Evolutionary conservation across 805 yeast genomes (phyloP).

Genomic region (Candida nanaspora): DNA sequence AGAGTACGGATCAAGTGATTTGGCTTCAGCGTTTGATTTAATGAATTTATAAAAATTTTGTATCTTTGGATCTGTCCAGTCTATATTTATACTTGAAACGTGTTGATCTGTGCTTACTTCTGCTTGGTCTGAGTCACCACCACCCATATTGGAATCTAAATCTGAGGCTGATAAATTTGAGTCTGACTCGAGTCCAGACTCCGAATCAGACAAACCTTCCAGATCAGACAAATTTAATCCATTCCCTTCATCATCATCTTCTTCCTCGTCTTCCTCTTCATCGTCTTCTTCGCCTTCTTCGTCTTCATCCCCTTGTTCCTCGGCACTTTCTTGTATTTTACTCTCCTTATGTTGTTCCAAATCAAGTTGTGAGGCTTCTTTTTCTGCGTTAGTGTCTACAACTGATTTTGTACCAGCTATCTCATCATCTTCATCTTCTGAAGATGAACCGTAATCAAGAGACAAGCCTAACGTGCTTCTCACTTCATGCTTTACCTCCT

Average conservation of each 20-base stretch:
- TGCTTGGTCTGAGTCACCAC: too few species aligned
- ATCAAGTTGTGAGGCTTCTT: not conserved
- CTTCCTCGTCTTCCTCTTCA: conserved; percentile 4
- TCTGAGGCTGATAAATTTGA: not conserved
- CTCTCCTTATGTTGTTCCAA: too few species aligned
- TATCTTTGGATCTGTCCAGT: not conserved
- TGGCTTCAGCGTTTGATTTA: not conserved
- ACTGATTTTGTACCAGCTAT: not conserved
- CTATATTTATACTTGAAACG: too few species aligned
- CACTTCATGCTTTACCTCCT: too few species aligned
- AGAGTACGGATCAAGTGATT: conserved; percentile 11
- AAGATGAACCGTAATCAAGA: conserved; percentile 8
- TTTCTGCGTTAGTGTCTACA: too few species aligned
- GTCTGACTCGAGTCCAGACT: not conserved
- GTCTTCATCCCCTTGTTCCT: conserved; percentile 2
- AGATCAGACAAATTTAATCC: conserved; percentile 12
- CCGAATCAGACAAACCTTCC: conserved; percentile 4
- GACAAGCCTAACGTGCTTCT: conserved; percentile 8
- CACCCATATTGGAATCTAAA: too few species aligned
- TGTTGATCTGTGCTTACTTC: too few species aligned
- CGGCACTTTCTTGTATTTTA: too few species aligned
- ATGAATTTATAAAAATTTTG: not conserved
- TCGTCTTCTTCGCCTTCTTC: not conserved
- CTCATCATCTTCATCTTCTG: not conserved
- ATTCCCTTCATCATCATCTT: conserved; percentile 5